These are phyloP conservation scores for Colletotrichum phormii DNA, from an alignment of 2,329 filamentous ascomycete genomes.

Conservation along the genomic window DNA sequence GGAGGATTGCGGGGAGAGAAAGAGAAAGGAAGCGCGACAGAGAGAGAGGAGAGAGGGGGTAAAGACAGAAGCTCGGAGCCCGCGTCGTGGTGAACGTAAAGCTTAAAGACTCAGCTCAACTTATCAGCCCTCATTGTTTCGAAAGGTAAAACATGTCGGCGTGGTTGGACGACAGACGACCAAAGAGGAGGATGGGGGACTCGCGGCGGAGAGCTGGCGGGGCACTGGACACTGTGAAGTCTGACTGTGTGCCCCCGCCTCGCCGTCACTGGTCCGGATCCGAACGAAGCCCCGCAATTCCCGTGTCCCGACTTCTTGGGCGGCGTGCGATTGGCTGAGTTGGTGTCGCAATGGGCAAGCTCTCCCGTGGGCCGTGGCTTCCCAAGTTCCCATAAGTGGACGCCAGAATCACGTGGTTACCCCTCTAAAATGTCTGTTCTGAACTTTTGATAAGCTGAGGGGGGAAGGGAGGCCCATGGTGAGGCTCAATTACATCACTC, in stretches of 20 bases:
- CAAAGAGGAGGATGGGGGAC: neutral
- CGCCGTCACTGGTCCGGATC: conserved; percentile 36
- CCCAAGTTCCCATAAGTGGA: neutral
- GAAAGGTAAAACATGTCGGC: conserved; percentile 25
- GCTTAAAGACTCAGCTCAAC: conserved; percentile 15
- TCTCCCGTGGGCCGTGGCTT: too few species aligned
- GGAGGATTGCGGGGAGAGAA: neutral
- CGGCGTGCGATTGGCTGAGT: conserved; percentile 10
- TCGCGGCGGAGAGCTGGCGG: conserved; percentile 15
- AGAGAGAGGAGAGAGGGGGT: neutral
- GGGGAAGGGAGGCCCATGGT: conserved; percentile 2
- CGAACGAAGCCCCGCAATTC: conserved; percentile 5
- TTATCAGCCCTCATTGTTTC: conserved; percentile 27
- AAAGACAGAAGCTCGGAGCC: conserved; percentile 10
- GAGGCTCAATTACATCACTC: conserved; percentile 30
- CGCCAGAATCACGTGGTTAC: conserved; percentile 21
- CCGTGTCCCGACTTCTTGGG: conserved; percentile 12
- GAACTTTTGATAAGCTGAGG: neutral
- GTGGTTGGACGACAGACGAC: conserved; percentile 18
- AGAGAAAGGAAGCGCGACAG: too few species aligned
- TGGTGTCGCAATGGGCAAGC: neutral
- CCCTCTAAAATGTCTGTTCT: conserved; percentile 23
- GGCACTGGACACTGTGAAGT: conserved; percentile 18
- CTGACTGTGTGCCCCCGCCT: conserved; percentile 28
- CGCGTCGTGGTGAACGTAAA: conserved; percentile 26